phyloP scores from a whole-genome alignment of 2,329 filamentous ascomycete species.

The Mycogone perniciosa region DNA sequence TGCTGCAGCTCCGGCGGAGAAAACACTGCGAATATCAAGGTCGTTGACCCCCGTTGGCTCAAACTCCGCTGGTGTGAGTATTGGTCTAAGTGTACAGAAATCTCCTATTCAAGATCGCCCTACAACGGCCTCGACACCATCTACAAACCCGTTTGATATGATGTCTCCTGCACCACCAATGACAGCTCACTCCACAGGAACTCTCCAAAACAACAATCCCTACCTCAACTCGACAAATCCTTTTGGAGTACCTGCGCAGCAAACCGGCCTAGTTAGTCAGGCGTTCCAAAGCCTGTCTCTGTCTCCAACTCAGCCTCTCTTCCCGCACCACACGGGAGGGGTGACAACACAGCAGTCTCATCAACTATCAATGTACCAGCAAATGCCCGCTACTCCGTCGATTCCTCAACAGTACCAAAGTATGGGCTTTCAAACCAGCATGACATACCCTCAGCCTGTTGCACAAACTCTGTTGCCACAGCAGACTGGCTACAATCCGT shows the following conservation, averaged over 20 bases:
- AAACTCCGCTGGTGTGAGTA: slow-evolving; percentile 24
- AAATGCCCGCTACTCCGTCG: slow-evolving; percentile 36
- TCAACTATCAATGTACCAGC: slow-evolving; percentile 36
- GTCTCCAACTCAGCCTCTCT: slow-evolving; percentile 54
- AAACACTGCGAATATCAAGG: slow-evolving; percentile 41
- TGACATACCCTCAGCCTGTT: slow-evolving; percentile 36
- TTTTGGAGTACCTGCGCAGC: slow-evolving; percentile 49
- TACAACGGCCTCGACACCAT: slow-evolving; percentile 39
- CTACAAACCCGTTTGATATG: slow-evolving; percentile 64
- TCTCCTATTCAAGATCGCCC: slow-evolving; percentile 26
- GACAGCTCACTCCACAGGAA: slow-evolving; percentile 60
- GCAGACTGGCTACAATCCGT: slow-evolving; percentile 46
- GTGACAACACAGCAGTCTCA: slow-evolving; percentile 35
- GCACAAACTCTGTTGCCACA: slow-evolving; percentile 31
- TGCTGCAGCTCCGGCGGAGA: slow-evolving; percentile 38
- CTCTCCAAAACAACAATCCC: slow-evolving; percentile 50
- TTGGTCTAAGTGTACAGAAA: slow-evolving; percentile 28
- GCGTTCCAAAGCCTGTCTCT: slow-evolving; percentile 73
- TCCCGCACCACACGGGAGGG: slow-evolving; percentile 70
- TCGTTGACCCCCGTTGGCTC: slow-evolving; percentile 50
- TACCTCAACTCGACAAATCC: slow-evolving; percentile 60
- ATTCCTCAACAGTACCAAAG: slow-evolving; percentile 35
- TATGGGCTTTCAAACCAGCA: slow-evolving; percentile 35
- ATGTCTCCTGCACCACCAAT: slow-evolving; percentile 49
- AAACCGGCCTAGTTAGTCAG: slow-evolving; percentile 47